Evolutionary conservation across 2,329 filamentous ascomycete genomes (phyloP).

Genomic region (Penicillium verrucosum): DNA sequence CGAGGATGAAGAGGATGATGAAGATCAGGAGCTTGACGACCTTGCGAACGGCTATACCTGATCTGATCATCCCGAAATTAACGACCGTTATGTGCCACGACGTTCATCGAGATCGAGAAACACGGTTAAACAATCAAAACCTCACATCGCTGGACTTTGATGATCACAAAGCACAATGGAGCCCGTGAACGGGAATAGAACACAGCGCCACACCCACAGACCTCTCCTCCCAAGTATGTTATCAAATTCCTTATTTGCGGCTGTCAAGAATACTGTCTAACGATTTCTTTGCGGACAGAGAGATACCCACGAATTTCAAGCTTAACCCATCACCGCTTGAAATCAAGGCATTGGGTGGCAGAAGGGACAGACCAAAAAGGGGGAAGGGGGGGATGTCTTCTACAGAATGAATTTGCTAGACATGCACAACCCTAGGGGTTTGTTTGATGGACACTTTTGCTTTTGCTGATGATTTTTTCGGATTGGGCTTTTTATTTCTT

Average conservation of each 20-base stretch:
- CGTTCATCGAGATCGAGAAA: not conserved
- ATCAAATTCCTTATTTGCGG: not conserved
- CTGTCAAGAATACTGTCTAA: not conserved
- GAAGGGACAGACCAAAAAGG: not conserved
- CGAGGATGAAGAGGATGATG: conserved; percentile 1
- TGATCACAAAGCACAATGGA: not conserved
- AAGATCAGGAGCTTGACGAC: conserved; percentile 9
- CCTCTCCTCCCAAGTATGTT: not conserved
- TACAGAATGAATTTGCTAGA: not conserved
- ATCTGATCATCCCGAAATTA: not conserved
- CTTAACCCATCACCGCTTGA: not conserved
- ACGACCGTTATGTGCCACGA: not conserved
- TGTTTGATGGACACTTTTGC: not conserved
- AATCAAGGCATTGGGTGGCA: not conserved
- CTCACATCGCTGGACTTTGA: not conserved
- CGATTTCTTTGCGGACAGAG: not conserved
- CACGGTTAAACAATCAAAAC: not conserved
- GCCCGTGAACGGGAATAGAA: not conserved
- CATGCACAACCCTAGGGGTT: not conserved
- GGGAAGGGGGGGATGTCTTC: not conserved
- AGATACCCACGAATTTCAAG: not conserved
- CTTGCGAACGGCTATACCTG: conserved; percentile 1
- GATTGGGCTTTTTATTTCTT: not conserved
- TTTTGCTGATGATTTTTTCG: not conserved
- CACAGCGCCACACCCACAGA: not conserved